Evolutionary conservation across 2,329 filamentous ascomycete species (phyloP), one percentile per base, ranked within the genome.

Genomic region (Metarhizium album): DNA sequence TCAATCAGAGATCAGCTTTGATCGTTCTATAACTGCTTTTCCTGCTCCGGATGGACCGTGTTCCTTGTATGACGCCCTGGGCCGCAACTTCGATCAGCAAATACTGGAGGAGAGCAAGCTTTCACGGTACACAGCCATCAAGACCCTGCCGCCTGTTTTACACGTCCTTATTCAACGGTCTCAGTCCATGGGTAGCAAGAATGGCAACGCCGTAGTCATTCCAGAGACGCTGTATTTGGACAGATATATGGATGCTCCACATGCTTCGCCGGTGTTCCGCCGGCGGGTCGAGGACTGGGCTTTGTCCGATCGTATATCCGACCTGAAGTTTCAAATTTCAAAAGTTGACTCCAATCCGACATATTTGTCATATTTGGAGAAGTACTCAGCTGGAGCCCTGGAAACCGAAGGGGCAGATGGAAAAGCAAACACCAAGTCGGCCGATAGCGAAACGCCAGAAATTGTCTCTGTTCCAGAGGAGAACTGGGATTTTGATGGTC

Each of bases 131-230:
- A 82, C 82, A 6, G 84, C 86, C 1, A 87, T 95, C 50, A 80
- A 79, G 54, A 75, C 76, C n/a, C 72, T 90, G 11, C 90, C 93
- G 1, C 90, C 90, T 0, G 80, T 98, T 31, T 72, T 97, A 18
- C 90, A 96, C 60, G 82, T 98, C 43, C 86, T 90, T 57, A 87
- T 98, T 31, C 89, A 95, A 62, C 83, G 93, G 4, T 84, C 87
- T 3, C 83, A 85, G 53, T 88, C 82, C 47, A 83, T 88, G 56
- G 76, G 78, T 6, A 76, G 76, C 42, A 95, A 95, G 62, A 89
- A 90, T 27, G 82, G 81, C 49, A 83, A 90, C 54, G 81, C 87
- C 11, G 79, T 98, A 13, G 75, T 81, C 20, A 80, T 98, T n/a
- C 83, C 85, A 4, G 84, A 93, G 57, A 83, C 78, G 2, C 75